These are phyloP conservation scores for Fraxinus ornus DNA, from an alignment of 305 asterid genomes.

Conservation along the genomic window DNA sequence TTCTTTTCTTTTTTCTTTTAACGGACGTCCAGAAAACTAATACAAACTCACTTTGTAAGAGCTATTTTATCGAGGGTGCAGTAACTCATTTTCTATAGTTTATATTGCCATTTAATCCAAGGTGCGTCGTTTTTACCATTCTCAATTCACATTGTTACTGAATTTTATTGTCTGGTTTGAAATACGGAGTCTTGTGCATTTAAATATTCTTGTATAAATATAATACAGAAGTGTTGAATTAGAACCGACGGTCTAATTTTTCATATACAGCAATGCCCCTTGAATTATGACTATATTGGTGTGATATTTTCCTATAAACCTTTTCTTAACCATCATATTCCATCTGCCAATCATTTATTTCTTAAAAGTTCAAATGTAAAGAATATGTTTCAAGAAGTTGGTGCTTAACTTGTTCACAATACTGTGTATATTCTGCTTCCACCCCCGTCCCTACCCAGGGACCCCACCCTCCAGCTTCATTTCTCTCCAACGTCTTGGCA, in stretches of 20 bases:
- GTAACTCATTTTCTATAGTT: neutral
- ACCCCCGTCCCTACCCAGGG: too few relatives aligned
- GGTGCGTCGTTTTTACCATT: neutral
- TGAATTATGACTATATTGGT: neutral
- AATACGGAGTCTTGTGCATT: neutral
- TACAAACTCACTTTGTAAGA: neutral
- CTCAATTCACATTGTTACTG: neutral
- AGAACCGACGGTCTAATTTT: neutral
- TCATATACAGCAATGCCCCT: neutral
- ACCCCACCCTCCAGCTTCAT: too few relatives aligned
- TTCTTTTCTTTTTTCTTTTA: too few relatives aligned
- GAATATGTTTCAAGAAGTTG: neutral
- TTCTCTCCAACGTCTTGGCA: too few relatives aligned
- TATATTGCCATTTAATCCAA: neutral
- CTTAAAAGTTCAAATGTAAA: neutral
- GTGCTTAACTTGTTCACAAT: neutral
- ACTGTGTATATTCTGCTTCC: neutral
- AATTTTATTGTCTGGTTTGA: neutral
- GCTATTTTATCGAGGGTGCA: neutral
- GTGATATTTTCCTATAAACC: neutral
- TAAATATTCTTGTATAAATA: neutral
- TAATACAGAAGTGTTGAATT: neutral
- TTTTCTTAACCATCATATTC: neutral
- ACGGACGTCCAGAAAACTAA: neutral
- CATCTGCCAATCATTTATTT: neutral